Percentiles rank a stretch among this genome's conserved stretches.
phyloP scores from a whole-genome alignment of 805 yeast species.

The Pichia occidentalis region DNA sequence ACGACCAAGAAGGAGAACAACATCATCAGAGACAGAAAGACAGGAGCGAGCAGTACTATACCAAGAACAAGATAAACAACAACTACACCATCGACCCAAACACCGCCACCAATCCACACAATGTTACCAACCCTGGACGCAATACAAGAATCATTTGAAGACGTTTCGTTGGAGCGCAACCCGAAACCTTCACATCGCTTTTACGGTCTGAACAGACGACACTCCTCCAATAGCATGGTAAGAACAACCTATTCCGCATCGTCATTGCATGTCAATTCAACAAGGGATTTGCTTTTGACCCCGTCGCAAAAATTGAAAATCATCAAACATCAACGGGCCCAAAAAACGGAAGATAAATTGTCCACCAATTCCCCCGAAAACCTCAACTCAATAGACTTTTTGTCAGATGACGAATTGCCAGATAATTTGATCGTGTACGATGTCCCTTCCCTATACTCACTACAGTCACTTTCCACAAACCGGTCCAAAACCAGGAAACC shows the following conservation, averaged over 20 bases:
- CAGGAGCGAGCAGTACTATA: neutral
- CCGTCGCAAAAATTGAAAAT: slow-evolving; percentile 26
- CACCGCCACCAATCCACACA: neutral
- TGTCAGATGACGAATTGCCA: slow-evolving; percentile 50
- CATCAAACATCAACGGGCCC: slow-evolving; percentile 15
- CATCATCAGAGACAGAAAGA: too few relatives aligned
- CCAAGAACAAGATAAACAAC: neutral
- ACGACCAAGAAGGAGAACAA: too few relatives aligned
- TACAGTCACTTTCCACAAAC: slow-evolving; percentile 33
- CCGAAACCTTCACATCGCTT: slow-evolving; percentile 1
- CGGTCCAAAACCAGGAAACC: slow-evolving; percentile 7
- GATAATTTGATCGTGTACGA: slow-evolving; percentile 50
- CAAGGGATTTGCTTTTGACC: slow-evolving; percentile 16
- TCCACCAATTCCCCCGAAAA: slow-evolving; percentile 13
- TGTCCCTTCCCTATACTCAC: slow-evolving; percentile 57
- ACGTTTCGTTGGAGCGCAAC: slow-evolving; percentile 17
- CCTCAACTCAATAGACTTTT: slow-evolving; percentile 28
- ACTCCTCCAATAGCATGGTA: neutral
- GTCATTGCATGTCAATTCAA: slow-evolving; percentile 5
- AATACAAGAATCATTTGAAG: slow-evolving; percentile 32
- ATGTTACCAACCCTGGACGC: slow-evolving; percentile 22
- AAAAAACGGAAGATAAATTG: slow-evolving; percentile 8
- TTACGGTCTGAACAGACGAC: slow-evolving; percentile 1
- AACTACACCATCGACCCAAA: neutral
- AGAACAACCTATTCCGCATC: slow-evolving; percentile 5